phyloP scores from a whole-genome alignment of 139 green algal species.

The Chlamydomonas sp. region DNA sequence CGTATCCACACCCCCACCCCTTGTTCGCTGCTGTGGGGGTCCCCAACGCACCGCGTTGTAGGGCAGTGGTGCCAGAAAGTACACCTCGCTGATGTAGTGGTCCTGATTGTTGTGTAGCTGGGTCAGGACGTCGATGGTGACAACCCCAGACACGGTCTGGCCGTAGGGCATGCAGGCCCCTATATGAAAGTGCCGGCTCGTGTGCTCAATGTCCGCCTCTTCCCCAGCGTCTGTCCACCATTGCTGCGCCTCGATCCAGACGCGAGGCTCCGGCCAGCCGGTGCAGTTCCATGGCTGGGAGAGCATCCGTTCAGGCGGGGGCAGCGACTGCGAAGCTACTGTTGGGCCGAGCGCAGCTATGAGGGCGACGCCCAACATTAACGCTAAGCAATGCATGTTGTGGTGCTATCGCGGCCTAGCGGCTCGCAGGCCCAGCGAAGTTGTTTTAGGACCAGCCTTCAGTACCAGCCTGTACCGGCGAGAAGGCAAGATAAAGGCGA shows the following conservation, averaged over 20 bases:
- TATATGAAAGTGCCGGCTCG: conserved; percentile 15
- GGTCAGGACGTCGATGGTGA: conserved; percentile 17
- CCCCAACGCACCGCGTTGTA: conserved; percentile 13
- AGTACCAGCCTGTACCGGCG: too few species aligned
- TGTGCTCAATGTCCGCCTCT: not conserved
- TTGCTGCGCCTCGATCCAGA: conserved; percentile 24
- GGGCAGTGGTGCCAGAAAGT: conserved; percentile 29
- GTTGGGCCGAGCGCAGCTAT: too few species aligned
- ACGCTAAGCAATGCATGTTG: too few species aligned
- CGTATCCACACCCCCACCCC: too few species aligned
- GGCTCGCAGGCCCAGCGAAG: too few species aligned
- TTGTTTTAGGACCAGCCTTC: too few species aligned
- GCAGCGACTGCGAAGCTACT: not conserved
- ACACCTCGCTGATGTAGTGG: conserved; percentile 13
- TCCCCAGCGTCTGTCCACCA: conserved; percentile 28
- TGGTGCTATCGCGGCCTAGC: too few species aligned
- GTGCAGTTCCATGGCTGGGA: conserved; percentile 20
- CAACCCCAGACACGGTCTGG: conserved; percentile 7
- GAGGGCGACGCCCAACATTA: too few species aligned
- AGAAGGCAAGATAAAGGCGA: too few species aligned
- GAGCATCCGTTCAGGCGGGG: not conserved
- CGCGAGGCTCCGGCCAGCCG: conserved; percentile 20
- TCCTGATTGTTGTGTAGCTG: conserved; percentile 17
- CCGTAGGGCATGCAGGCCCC: conserved; percentile 26
- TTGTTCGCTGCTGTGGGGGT: not conserved